Conservation (phyloP, 2,329 filamentous ascomycete genomes). For the Leptographium radiaticola region DNA sequence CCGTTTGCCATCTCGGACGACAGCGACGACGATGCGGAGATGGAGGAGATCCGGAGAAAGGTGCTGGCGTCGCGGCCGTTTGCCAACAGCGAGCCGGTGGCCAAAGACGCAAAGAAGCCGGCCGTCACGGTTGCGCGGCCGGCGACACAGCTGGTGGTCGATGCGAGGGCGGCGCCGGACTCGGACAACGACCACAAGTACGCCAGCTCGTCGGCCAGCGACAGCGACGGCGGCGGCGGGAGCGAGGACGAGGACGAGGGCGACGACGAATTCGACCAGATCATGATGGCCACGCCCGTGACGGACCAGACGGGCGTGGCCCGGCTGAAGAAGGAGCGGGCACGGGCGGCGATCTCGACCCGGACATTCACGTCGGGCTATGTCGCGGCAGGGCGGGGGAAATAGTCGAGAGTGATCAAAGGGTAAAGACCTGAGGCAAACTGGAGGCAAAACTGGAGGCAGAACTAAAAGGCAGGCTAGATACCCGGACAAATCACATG, state of each 20-base stretch:
- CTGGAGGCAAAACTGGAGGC: too few species aligned
- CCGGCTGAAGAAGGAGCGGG: slow-evolving; percentile 42
- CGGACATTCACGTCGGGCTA: slow-evolving; percentile 37
- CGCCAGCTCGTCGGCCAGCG: slow-evolving; percentile 1
- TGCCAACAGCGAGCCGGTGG: slow-evolving; percentile 38
- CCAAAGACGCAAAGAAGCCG: slow-evolving; percentile 32
- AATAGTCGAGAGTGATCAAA: too few species aligned
- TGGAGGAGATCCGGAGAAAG: slow-evolving; percentile 81
- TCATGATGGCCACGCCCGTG: slow-evolving; percentile 81
- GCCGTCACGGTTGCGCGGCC: slow-evolving; percentile 51
- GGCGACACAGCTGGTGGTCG: slow-evolving; percentile 32
- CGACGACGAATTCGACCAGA: slow-evolving; percentile 78
- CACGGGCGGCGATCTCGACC: slow-evolving; percentile 32
- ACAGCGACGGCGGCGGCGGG: slow-evolving; percentile 14
- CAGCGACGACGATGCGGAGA: slow-evolving; percentile 58
- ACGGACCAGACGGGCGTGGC: slow-evolving; percentile 67
- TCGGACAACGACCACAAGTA: slow-evolving; percentile 41
- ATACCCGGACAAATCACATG: too few species aligned
- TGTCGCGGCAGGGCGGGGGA: slow-evolving; percentile 26
- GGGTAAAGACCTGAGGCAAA: neutral
- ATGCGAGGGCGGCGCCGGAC: slow-evolving; percentile 57
- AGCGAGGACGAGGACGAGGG: slow-evolving; percentile 39
- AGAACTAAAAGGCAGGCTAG: too few species aligned
- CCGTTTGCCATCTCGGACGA: slow-evolving; percentile 68
- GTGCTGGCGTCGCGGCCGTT: slow-evolving; percentile 91